Conservation (phyloP, 371 early-diverging fungal genomes). For the Haplosporangium sp. region DNA sequence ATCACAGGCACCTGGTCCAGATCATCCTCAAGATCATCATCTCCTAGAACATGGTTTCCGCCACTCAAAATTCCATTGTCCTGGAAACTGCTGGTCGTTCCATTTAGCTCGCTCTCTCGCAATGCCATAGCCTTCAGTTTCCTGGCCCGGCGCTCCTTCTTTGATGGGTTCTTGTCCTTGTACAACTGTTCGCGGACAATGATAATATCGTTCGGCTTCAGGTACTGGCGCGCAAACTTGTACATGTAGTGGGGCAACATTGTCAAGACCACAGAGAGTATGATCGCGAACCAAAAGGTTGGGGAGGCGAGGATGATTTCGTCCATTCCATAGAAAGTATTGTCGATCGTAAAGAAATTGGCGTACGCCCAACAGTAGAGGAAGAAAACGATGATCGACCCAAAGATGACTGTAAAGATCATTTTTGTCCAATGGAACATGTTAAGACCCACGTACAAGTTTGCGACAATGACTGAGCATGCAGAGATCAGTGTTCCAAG, state of each 20-base stretch:
- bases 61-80: constrained; percentile 18
- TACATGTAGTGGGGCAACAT: constrained; percentile 67
- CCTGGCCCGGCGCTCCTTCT: constrained; percentile 43
- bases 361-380: constrained; percentile 60
- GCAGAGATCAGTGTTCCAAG: constrained; percentile 85
- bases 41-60: constrained; percentile 31
- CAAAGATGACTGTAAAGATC: constrained; percentile 65
- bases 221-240: constrained; percentile 64
- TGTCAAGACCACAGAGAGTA: constrained; percentile 58
- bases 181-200: constrained; percentile 65
- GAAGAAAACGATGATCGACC: constrained; percentile 64
- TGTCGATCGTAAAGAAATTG: constrained; percentile 48
- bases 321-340: constrained; percentile 56
- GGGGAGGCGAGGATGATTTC: constrained; percentile 58
- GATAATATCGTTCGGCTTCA: constrained; percentile 69
- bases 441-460: constrained; percentile 82
- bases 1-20: constrained; percentile 43
- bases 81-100: constrained; percentile 28
- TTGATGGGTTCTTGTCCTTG: constrained; percentile 46
- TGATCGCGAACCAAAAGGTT: constrained; percentile 63
- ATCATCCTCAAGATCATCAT: constrained; percentile 46
- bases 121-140: constrained; percentile 41
- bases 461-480: constrained; percentile 79
- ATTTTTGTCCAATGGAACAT: constrained; percentile 84
- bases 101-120: constrained; percentile 32